Percentiles rank a stretch among this genome's conserved stretches.
Evolutionary conservation across 106 monocot genomes (phyloP).

Genomic region (Agapanthus africanus): DNA sequence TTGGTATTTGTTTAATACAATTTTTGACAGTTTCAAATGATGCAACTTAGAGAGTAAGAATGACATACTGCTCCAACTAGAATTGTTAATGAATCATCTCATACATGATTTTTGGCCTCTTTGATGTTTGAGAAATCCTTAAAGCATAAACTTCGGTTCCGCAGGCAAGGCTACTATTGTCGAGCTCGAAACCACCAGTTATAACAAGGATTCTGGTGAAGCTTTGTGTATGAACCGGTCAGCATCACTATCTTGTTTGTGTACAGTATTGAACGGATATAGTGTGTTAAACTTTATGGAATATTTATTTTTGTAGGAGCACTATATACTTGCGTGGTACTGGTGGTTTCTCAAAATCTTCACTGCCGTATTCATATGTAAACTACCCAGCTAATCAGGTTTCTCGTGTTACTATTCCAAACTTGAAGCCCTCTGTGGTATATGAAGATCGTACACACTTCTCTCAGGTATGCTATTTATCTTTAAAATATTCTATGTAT

Average conservation of each 20-base stretch:
- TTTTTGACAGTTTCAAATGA: no score
- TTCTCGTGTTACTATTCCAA: slow-evolving; percentile 62
- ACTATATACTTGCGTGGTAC: slow-evolving; percentile 78
- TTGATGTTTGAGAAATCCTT: neutral
- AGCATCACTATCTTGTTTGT: neutral
- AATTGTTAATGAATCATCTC: no score
- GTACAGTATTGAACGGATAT: neutral
- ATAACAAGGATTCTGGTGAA: slow-evolving; percentile 77
- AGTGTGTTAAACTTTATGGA: neutral
- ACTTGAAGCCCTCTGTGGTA: slow-evolving; percentile 40
- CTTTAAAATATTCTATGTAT: neutral
- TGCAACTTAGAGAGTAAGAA: no score
- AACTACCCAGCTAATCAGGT: slow-evolving; percentile 64
- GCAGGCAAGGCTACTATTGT: slow-evolving; percentile 87
- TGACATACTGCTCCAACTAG: no score
- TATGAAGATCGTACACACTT: slow-evolving; percentile 61
- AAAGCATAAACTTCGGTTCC: neutral
- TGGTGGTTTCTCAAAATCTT: slow-evolving; percentile 88
- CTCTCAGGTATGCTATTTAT: slow-evolving; percentile 53
- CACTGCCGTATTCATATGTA: slow-evolving; percentile 63
- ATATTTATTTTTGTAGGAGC: slow-evolving; percentile 42
- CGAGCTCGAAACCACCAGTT: slow-evolving; percentile 87
- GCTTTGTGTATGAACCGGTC: slow-evolving; percentile 86
- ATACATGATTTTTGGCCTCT: neutral
- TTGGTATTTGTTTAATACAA: neutral